These are phyloP conservation scores for Amanita molliuscula DNA, from an alignment of 768 basidiomycete species.

Conservation along the genomic window DNA sequence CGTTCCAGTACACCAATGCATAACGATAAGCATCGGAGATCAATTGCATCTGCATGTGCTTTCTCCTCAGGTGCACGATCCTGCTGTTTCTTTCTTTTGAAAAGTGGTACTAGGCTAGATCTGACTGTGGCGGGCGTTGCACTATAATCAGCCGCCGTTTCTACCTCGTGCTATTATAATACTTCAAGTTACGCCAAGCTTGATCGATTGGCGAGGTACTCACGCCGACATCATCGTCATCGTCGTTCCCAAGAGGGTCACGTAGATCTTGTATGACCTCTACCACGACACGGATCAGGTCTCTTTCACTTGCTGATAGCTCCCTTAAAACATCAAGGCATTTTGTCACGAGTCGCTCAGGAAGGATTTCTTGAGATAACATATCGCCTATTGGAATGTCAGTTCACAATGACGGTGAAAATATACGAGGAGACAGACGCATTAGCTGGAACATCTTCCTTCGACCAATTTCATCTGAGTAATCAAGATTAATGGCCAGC, in stretches of 20 bases:
- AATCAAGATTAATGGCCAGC: slow-evolving; percentile 75
- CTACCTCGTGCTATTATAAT: background rate
- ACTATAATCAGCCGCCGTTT: background rate
- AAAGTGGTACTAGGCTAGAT: slow-evolving; percentile 6
- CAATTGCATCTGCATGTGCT: slow-evolving; percentile 54
- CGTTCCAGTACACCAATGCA: slow-evolving; percentile 87
- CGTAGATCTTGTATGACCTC: slow-evolving; percentile 27
- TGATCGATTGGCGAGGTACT: background rate
- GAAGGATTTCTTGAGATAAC: slow-evolving; percentile 62
- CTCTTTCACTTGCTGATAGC: slow-evolving; percentile 60
- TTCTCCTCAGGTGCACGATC: slow-evolving; percentile 60
- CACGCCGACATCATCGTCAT: slow-evolving; percentile 17
- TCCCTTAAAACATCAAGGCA: slow-evolving; percentile 79
- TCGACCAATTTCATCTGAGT: slow-evolving; percentile 85
- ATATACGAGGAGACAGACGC: slow-evolving; percentile 37
- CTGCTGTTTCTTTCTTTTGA: slow-evolving; percentile 35
- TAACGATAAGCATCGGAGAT: slow-evolving; percentile 73
- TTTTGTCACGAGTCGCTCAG: slow-evolving; percentile 54
- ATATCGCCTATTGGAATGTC: slow-evolving; percentile 50
- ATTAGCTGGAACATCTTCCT: slow-evolving; percentile 82
- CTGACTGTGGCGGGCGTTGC: slow-evolving; percentile 12
- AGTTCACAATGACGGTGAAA: background rate
- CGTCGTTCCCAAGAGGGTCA: slow-evolving; percentile 20
- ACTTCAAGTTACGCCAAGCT: background rate
- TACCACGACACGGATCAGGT: slow-evolving; percentile 26